Percentiles rank a stretch among this genome's conserved stretches.
Conservation (phyloP, 176 grass and related monocot species). For the Rhynchospora breviuscula region DNA sequence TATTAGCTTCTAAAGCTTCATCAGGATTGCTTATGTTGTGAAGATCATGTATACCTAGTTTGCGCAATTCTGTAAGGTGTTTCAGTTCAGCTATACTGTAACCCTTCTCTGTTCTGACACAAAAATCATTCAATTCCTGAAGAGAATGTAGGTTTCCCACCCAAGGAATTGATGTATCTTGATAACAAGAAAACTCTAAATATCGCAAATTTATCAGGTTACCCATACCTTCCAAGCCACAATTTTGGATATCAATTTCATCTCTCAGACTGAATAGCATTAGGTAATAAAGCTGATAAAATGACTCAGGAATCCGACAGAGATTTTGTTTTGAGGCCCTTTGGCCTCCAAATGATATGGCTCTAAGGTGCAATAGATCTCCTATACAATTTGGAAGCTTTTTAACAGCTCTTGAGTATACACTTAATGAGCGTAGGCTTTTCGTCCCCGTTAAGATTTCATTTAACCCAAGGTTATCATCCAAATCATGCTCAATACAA, state of each 20-base stretch:
- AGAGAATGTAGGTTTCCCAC: conserved; percentile 17
- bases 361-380: conserved; percentile 21
- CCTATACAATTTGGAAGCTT: conserved; percentile 2
- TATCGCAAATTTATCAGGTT: conserved; percentile 24
- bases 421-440: neutral
- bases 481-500: neutral
- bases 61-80: conserved; percentile 21
- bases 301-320: neutral
- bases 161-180: conserved; percentile 5
- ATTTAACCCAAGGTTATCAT: neutral
- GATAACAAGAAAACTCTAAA: neutral
- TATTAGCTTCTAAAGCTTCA: conserved; percentile 22
- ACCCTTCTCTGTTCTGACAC: neutral
- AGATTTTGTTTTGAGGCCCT: neutral
- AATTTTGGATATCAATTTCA: conserved; percentile 5
- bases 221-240: neutral
- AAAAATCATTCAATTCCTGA: neutral
- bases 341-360: neutral
- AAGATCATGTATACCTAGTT: conserved; percentile 10
- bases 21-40: conserved; percentile 18
- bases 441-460: neutral
- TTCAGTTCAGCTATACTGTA: conserved; percentile 18
- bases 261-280: neutral
- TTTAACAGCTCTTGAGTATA: neutral
- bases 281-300: conserved; percentile 20